Conservation (phyloP, 306 rosid species). For the Potentilla sterilis region DNA sequence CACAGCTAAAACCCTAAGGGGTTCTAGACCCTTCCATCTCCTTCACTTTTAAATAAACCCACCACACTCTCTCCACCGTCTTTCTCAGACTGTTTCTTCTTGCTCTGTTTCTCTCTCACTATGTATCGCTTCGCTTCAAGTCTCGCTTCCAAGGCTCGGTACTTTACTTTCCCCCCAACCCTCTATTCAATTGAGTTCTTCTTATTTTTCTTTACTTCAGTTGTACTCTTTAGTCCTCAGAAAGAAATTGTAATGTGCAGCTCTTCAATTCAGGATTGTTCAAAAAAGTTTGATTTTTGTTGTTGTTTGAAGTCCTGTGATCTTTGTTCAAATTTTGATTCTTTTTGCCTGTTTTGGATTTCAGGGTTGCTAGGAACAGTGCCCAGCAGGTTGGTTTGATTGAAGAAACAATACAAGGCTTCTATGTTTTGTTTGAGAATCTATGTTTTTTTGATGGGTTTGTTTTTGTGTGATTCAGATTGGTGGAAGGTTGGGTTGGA, state of each 20-base stretch:
- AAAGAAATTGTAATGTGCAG: neutral
- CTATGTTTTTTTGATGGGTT: neutral
- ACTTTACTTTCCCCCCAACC: conserved; percentile 14
- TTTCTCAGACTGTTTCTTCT: neutral
- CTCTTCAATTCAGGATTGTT: neutral
- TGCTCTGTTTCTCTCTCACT: conserved; percentile 17
- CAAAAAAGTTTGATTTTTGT: neutral
- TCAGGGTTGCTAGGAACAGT: conserved; percentile 65
- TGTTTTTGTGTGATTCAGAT: conserved; percentile 30
- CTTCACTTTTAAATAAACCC: conserved; percentile 33
- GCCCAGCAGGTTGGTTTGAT: conserved; percentile 58
- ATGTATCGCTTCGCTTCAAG: conserved; percentile 87
- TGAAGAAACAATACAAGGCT: neutral
- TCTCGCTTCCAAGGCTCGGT: conserved; percentile 85
- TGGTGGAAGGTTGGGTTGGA: conserved; percentile 67
- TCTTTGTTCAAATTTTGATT: neutral
- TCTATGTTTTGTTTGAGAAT: neutral
- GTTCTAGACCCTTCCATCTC: conserved; percentile 70
- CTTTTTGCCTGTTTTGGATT: conserved; percentile 10
- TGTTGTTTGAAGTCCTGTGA: no score
- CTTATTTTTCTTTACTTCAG: neutral
- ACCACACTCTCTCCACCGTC: conserved; percentile 2
- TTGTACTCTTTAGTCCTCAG: conserved; percentile 7
- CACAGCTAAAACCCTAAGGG: conserved; percentile 50
- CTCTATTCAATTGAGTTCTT: conserved; percentile 1